A percentile compares a stretch with the other conserved stretches of the same genome.
Conservation (phyloP, 164 flowering plant genomes). For the Akebia trifoliata region DNA sequence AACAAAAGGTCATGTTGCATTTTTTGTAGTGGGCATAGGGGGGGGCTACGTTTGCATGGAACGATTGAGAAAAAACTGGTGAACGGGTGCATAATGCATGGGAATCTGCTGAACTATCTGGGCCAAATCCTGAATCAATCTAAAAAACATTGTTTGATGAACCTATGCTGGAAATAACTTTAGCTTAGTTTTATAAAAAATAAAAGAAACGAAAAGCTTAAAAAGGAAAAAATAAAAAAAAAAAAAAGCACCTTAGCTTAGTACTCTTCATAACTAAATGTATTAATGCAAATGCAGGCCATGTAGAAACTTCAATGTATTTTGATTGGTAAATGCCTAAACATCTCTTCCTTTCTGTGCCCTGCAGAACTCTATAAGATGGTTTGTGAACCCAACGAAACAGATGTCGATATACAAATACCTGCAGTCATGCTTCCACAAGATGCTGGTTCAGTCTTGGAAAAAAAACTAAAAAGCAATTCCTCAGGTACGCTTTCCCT, state of each 20-base stretch:
- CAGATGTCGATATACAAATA: slow-evolving; percentile 62
- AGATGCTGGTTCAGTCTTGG: slow-evolving; percentile 81
- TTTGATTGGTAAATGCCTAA: neutral
- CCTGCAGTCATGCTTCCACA: slow-evolving; percentile 95
- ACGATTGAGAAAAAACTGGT: too few species aligned
- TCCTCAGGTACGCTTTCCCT: slow-evolving; percentile 47
- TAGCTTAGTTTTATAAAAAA: too few species aligned
- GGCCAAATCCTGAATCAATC: too few species aligned
- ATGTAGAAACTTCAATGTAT: neutral
- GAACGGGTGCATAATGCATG: too few species aligned
- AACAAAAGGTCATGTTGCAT: too few species aligned
- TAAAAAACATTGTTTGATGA: too few species aligned
- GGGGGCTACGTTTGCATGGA: too few species aligned
- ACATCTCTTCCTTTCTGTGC: slow-evolving; percentile 3
- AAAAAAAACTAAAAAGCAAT: slow-evolving; percentile 35
- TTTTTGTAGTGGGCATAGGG: too few species aligned
- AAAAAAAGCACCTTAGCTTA: neutral
- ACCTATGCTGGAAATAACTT: too few species aligned
- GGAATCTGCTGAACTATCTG: too few species aligned
- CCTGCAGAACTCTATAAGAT: slow-evolving; percentile 88
- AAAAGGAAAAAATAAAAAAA: too few species aligned
- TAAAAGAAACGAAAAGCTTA: too few species aligned
- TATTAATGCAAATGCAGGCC: neutral
- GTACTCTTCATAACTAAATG: neutral
- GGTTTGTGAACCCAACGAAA: slow-evolving; percentile 90